These are phyloP conservation scores for Haplosporangium sp. DNA, from an alignment of 371 early-diverging fungal species.

Conservation along the genomic window DNA sequence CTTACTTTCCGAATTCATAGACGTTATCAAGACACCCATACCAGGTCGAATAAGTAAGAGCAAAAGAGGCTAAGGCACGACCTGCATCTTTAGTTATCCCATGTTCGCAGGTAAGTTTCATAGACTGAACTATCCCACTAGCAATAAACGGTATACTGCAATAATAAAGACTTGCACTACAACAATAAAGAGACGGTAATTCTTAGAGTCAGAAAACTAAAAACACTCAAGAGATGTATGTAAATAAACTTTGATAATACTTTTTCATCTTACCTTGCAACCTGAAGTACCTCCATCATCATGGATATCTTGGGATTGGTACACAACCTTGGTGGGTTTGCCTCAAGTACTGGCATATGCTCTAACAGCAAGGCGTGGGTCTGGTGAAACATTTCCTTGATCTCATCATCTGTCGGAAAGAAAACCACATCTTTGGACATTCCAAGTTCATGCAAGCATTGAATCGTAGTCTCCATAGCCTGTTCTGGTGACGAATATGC, in stretches of 20 bases:
- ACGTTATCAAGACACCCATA: conserved; percentile 37
- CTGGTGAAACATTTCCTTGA: conserved; percentile 19
- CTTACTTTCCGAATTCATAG: conserved; percentile 51
- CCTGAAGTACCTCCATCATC: conserved; percentile 44
- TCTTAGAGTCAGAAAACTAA: too few species aligned
- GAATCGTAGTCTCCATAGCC: conserved; percentile 29
- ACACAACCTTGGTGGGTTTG: conserved; percentile 23
- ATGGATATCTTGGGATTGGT: conserved; percentile 33
- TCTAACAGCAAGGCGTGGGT: conserved; percentile 27
- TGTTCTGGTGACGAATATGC: conserved; percentile 23
- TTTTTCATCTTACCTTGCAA: conserved; percentile 18
- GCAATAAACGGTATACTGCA: conserved; percentile 26
- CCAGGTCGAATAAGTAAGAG: conserved; percentile 46
- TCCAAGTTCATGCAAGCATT: conserved; percentile 41
- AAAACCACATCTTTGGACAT: conserved; percentile 18
- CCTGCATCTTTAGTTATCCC: conserved; percentile 51
- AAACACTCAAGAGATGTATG: too few species aligned
- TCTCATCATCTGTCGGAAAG: conserved; percentile 29
- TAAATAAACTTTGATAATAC: too few species aligned
- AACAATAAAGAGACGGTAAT: conserved; percentile 14
- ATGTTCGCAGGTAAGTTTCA: conserved; percentile 30
- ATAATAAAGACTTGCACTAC: conserved; percentile 35
- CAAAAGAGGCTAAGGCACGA: conserved; percentile 40
- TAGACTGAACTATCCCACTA: conserved; percentile 20
- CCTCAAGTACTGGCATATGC: conserved; percentile 28